Base-by-base conservation (phyloP, 2,329 filamentous ascomycete genomes). In the Hypoxylon sp. region DNA sequence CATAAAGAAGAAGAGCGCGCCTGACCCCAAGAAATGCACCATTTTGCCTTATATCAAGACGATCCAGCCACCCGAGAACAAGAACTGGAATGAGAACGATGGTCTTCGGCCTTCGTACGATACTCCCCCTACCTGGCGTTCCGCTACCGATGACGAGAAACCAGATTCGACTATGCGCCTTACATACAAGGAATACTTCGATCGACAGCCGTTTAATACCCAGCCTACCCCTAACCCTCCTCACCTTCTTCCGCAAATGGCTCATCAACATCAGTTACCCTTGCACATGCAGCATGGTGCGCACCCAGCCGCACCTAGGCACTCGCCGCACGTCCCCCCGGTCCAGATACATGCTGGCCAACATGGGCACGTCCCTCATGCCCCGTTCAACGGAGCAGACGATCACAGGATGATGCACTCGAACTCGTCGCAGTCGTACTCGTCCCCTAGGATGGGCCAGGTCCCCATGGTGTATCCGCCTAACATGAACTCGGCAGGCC, bases 351-450 rank as follows among this genome's bases (percentile, higher is more conserved):
- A 93, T 71, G 85, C 85, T 24, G 89, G 90, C 64, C 90, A 91
- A 59, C 91, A 93, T 71, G 82, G 79, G 3, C 90, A 90, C 68
- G 86, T 85, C 5, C 86, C 88, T 43, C 86, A 87, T 54, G 84
- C 84, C 15, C 85, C 87, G 2, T 91, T 89, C 69, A 92, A 89
- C 71, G 89, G 88, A 62, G 88, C 89, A 69, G 94, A 97, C 69
- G 91, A 93, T 61, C 92, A 94, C 73, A 88, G 93, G 53, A 97
- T 97, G 91, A 91, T 95, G 80, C 92, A 91, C 60, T 91, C 89
- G 6, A 93, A 90, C 69, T 93, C 91, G 22, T 89, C 89, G 3
- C 93, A 94, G 71, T 92, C 93, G 2, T 95, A 93, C 76, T 90
- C 92, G 7, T 97, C 94, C 15, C 93, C 94, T 50, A 88, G 93